Conservation (phyloP, 208 protist species). For the Entamoeba moshkovskii region DNA sequence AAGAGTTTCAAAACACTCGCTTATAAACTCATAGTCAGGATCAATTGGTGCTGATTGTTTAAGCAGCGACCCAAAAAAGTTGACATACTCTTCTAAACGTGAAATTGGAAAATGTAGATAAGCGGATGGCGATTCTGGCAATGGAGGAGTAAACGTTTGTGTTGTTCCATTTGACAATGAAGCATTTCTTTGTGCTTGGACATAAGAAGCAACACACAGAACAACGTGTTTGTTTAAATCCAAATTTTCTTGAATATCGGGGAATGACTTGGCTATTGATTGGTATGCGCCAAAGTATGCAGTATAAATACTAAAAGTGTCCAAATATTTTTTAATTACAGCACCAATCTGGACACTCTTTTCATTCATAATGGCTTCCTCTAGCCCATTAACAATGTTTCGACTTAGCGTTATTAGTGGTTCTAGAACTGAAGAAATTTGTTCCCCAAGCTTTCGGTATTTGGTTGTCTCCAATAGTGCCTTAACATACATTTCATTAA, state of each 20-base stretch:
- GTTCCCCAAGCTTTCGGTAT: not conserved
- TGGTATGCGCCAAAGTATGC: not conserved
- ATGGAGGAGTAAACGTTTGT: not conserved
- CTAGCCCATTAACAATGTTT: not conserved
- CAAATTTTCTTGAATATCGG: not conserved
- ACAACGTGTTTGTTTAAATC: not conserved
- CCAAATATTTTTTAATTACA: not conserved
- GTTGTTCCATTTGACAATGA: not conserved
- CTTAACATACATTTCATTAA: not conserved
- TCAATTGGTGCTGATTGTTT: not conserved
- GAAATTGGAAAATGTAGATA: not conserved
- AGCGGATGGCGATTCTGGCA: not conserved
- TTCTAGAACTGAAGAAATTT: not conserved
- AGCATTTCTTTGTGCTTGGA: not conserved
- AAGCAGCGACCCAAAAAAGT: not conserved
- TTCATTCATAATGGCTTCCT: not conserved
- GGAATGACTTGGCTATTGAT: not conserved
- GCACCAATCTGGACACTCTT: not conserved
- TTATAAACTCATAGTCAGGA: not conserved
- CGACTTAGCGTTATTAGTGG: not conserved
- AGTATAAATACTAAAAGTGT: not conserved
- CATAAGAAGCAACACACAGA: not conserved
- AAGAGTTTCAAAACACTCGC: not conserved
- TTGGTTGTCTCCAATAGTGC: not conserved
- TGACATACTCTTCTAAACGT: not conserved